phyloP scores from a whole-genome alignment of 78 protist genomes.

The Dictyostelium firmibasis region DNA sequence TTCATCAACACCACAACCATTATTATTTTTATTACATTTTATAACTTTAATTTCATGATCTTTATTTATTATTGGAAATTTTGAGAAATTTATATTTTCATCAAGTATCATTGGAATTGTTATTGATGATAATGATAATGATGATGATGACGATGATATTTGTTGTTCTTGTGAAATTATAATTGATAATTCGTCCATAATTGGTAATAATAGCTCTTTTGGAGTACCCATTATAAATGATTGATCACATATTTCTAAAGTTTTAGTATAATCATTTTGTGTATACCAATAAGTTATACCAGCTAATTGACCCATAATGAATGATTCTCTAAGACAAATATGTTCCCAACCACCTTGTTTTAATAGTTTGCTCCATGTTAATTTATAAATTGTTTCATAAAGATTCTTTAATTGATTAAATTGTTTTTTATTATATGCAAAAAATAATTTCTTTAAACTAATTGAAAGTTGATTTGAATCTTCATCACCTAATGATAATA shows the following conservation, averaged over 20 bases:
- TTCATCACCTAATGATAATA: background rate
- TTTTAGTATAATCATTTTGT: background rate
- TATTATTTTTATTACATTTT: background rate
- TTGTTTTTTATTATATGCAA: slow-evolving; percentile 15
- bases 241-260: background rate
- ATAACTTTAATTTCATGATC: background rate
- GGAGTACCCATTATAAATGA: slow-evolving; percentile 29
- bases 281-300: background rate
- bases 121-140: background rate
- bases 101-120: slow-evolving; percentile 9
- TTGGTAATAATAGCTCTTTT: slow-evolving; percentile 20
- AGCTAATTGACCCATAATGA: slow-evolving; percentile 16
- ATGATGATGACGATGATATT: background rate
- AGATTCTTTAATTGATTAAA: slow-evolving; percentile 1
- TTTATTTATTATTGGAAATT: slow-evolving; percentile 7
- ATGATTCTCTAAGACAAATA: slow-evolving; percentile 19
- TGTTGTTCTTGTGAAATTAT: background rate
- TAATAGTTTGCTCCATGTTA: background rate
- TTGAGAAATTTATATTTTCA: background rate
- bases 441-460: slow-evolving; percentile 33
- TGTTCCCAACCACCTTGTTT: background rate
- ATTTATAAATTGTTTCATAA: slow-evolving; percentile 20
- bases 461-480: background rate
- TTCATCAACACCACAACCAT: background rate
- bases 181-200: background rate